Base-by-base conservation (phyloP, 257 asterid genomes). In the Salvia miltiorrhiza region DNA sequence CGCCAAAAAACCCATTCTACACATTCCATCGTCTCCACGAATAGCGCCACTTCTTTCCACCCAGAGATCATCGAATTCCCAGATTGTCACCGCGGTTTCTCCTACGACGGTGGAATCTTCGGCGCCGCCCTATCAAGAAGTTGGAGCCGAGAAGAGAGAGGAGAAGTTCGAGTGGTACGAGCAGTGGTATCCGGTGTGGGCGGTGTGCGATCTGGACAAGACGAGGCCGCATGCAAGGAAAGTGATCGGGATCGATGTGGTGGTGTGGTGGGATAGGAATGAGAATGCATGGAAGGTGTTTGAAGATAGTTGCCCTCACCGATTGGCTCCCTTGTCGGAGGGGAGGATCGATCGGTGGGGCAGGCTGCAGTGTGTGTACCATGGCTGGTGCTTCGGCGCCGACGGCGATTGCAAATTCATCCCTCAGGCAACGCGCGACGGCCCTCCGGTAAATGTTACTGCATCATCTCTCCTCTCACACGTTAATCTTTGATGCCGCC, bases 271-370 rank as follows among this genome's bases (percentile, higher is more conserved):
- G 90, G 97, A 89, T 56, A 86, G 59, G 71, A 87, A 80, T 77
- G 94, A 82, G 76, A 77, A 73, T 68, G 92, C 76, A 23, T 92
- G 97, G 97, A 87, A 87, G 74, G 96, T 89, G 61, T 85, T 92
- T 70, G 94, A 89, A 41, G 97, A 92, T 79, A 71, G 80, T 72
- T 87, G 96, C 71, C 96, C 97, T 72, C 96, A 92, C 70, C 79
- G 97, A 72, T 65, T 85, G 81, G 95, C 97, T 11, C 97, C 97
- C 2, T 39, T 92, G 41, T 89, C 95, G 26, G 94, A 89, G 53
- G 97, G 97, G 62, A 89, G 97, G 78, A 92, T 92, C 68, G 97
- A 92, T 84, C 96, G 84, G 9, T 83, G 89, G 93, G 97, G 97
- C 0, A 81, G 96, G 76, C 77, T 89, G 83, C 97, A 89, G 78